Evolutionary conservation across 441 rosid genomes (phyloP).

Genomic region (Jatropha multifida): DNA sequence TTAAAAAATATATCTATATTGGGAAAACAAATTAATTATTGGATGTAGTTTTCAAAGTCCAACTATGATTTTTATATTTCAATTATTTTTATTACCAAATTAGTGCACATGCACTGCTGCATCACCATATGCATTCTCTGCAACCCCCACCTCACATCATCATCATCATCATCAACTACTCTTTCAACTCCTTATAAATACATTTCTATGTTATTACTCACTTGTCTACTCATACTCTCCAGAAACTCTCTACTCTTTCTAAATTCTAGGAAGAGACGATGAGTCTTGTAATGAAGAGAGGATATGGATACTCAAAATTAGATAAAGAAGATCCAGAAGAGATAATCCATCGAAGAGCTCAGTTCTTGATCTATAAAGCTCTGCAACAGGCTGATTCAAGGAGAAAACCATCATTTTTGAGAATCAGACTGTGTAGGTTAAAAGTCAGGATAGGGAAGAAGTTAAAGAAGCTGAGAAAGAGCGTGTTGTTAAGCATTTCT

Average conservation of each 20-base stretch:
- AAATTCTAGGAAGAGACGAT: slow-evolving; percentile 15
- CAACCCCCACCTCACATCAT: background rate
- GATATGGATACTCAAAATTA: slow-evolving; percentile 51
- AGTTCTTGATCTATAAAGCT: slow-evolving; percentile 76
- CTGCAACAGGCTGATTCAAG: slow-evolving; percentile 51
- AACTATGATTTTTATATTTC: slow-evolving; percentile 7
- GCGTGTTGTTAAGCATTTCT: slow-evolving; percentile 26
- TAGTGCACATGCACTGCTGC: slow-evolving; percentile 33
- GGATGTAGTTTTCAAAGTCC: slow-evolving; percentile 12
- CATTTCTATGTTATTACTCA: background rate
- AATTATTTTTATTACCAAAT: slow-evolving; percentile 22
- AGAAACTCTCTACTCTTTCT: background rate
- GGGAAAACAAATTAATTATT: no score
- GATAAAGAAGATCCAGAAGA: slow-evolving; percentile 68
- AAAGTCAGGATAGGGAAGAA: slow-evolving; percentile 64
- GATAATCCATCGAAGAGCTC: slow-evolving; percentile 49
- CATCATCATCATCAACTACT: background rate
- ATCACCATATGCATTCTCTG: slow-evolving; percentile 22
- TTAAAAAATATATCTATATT: no score
- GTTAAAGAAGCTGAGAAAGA: slow-evolving; percentile 48
- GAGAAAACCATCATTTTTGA: slow-evolving; percentile 43
- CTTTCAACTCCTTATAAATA: background rate
- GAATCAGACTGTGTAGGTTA: slow-evolving; percentile 47
- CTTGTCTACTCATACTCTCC: background rate
- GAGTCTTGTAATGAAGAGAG: slow-evolving; percentile 28